Evolutionary conservation across 805 yeast species (phyloP).

Genomic region (Myxozyma udenii): DNA sequence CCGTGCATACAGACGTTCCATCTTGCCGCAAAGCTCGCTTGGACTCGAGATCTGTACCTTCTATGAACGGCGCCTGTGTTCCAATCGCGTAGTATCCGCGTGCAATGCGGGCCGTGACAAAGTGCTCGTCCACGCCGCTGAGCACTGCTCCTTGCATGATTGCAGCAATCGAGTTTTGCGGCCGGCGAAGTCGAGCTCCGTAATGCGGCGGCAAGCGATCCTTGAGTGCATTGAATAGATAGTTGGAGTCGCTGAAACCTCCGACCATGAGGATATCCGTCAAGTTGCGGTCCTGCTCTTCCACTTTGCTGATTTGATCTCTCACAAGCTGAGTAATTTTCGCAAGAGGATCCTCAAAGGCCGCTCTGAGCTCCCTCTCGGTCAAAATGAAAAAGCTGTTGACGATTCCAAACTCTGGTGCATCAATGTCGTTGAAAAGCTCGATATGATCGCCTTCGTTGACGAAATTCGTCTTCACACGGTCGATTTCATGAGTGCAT

Average conservation of each 20-base stretch:
- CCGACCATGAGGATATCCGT: conserved; percentile 24
- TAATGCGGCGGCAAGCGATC: conserved; percentile 13
- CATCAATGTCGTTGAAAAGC: conserved; percentile 11
- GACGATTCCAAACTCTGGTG: conserved; percentile 7
- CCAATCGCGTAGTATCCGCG: conserved; percentile 22
- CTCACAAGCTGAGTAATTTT: conserved; percentile 17
- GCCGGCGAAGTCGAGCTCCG: conserved; percentile 13
- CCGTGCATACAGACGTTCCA: conserved; percentile 13
- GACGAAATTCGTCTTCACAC: conserved; percentile 7
- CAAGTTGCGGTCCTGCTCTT: conserved; percentile 3
- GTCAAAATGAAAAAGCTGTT: conserved; percentile 14
- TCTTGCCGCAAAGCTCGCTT: conserved; percentile 8
- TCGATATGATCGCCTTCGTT: conserved; percentile 21
- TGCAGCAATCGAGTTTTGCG: conserved; percentile 21
- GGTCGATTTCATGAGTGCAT: conserved; percentile 8
- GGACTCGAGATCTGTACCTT: conserved; percentile 17
- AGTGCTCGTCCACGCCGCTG: conserved; percentile 20
- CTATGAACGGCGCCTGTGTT: conserved; percentile 12
- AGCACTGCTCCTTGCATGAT: conserved; percentile 27
- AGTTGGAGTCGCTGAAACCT: conserved; percentile 25
- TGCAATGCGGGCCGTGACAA: conserved; percentile 19
- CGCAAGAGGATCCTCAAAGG: conserved; percentile 9
- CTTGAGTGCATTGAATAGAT: conserved; percentile 14
- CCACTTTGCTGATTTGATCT: conserved; percentile 17
- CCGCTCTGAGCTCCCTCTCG: conserved; percentile 17